Evolutionary conservation across 306 rosid species (phyloP).

Genomic region (Cucurbita maxima): DNA sequence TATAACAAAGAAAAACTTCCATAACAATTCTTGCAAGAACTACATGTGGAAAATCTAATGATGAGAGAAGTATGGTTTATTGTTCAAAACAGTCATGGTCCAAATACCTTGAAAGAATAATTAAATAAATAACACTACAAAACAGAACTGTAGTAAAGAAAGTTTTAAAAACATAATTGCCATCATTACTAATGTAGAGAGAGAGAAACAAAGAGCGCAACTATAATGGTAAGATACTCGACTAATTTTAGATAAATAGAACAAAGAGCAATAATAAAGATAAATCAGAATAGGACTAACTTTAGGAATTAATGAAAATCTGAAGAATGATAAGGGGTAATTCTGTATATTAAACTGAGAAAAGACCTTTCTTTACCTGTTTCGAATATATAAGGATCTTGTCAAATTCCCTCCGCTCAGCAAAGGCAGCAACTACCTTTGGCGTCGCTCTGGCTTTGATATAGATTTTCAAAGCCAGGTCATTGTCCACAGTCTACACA

Average conservation of each 20-base stretch:
- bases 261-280: constrained; percentile 5
- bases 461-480: constrained; percentile 85
- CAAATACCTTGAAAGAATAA: background rate
- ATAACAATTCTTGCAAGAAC: background rate
- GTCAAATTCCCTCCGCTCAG: constrained; percentile 98
- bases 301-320: background rate
- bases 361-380: constrained; percentile 43
- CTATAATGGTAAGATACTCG: background rate
- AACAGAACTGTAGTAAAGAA: background rate
- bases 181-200: background rate
- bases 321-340: background rate
- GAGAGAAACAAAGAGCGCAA: background rate
- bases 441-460: constrained; percentile 99
- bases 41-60: background rate
- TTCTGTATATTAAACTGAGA: background rate
- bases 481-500: constrained; percentile 87
- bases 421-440: constrained; percentile 97
- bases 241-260: background rate
- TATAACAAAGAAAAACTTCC: constrained; percentile 20
- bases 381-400: constrained; percentile 92
- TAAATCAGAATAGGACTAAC: background rate
- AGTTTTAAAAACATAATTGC: background rate
- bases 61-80: background rate
- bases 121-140: background rate
- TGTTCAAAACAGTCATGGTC: background rate